A percentile compares a stretch with the other conserved stretches of the same genome.
Conservation (phyloP, 352 stramenopile species). For the Phytophthora megakarya region DNA sequence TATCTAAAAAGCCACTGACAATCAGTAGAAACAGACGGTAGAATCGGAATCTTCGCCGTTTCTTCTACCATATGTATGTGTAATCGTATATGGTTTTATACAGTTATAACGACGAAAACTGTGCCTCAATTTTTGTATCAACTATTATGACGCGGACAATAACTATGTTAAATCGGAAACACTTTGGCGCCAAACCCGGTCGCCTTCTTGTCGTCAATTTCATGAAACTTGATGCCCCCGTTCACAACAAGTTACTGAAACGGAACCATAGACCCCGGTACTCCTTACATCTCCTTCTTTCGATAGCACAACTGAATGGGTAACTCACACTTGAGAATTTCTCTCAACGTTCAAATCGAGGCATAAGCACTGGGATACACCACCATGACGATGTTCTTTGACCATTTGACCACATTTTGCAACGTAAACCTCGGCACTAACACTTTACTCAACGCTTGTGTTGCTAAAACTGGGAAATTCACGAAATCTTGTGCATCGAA, state of each 20-base stretch:
- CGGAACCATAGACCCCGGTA: slow-evolving; percentile 22
- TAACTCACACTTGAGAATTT: slow-evolving; percentile 41
- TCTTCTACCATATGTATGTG: too few species aligned
- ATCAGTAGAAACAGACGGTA: too few species aligned
- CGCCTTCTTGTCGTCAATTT: slow-evolving; percentile 42
- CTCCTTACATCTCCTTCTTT: slow-evolving; percentile 35
- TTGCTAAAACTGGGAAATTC: slow-evolving; percentile 38
- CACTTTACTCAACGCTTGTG: slow-evolving; percentile 21
- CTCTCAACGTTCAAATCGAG: slow-evolving; percentile 38
- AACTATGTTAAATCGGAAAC: slow-evolving; percentile 54
- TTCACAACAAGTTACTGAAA: slow-evolving; percentile 14
- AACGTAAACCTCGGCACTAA: slow-evolving; percentile 18
- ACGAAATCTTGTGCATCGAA: slow-evolving; percentile 51
- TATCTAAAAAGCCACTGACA: too few species aligned
- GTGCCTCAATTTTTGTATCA: too few species aligned
- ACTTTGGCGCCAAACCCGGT: slow-evolving; percentile 59
- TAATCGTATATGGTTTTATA: too few species aligned
- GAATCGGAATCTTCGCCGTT: too few species aligned
- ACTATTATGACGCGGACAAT: too few species aligned
- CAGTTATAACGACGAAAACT: too few species aligned
- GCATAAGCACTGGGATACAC: slow-evolving; percentile 61
- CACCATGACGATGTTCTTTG: slow-evolving; percentile 57
- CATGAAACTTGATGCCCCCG: slow-evolving; percentile 23
- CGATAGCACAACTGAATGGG: slow-evolving; percentile 63
- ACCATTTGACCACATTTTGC: slow-evolving; percentile 13